A percentile compares a stretch with the other conserved stretches of the same genome.
phyloP scores from a whole-genome alignment of 1,284 basidiomycete species.

The Neolentinus lepideus region DNA sequence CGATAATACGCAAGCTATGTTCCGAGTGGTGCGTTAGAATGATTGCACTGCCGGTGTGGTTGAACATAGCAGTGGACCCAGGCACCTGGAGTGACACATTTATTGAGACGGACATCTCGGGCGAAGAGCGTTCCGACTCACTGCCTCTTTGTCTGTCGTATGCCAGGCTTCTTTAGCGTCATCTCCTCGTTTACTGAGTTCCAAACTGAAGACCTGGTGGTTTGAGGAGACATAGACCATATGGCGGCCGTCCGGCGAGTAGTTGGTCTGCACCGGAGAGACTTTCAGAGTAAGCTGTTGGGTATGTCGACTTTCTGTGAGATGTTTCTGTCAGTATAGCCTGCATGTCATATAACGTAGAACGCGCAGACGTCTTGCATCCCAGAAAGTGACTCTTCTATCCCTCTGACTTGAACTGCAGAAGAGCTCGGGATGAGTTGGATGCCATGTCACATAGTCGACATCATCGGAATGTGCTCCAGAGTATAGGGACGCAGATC shows the following conservation, averaged over 20 bases:
- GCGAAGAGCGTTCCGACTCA: constrained; percentile 13
- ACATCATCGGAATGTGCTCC: constrained; percentile 69
- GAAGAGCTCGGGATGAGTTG: constrained; percentile 73
- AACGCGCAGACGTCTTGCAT: constrained; percentile 60
- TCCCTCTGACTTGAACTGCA: constrained; percentile 73
- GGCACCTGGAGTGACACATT: constrained; percentile 23
- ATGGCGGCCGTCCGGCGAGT: constrained; percentile 62
- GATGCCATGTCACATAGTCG: constrained; percentile 75
- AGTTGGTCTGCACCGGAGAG: constrained; percentile 55
- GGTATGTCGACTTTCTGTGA: constrained; percentile 55
- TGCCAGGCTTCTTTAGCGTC: constrained; percentile 57
- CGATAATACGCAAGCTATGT: constrained; percentile 55
- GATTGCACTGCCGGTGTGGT: constrained; percentile 62
- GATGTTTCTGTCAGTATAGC: constrained; percentile 3
- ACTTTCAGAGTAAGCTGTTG: constrained; percentile 52
- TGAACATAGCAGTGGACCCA: constrained; percentile 62
- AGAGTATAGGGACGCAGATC: constrained; percentile 52
- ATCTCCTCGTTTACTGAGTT: constrained; percentile 43
- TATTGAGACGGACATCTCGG: not conserved
- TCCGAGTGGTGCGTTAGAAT: constrained; percentile 56
- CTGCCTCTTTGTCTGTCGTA: constrained; percentile 39
- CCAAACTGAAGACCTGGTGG: constrained; percentile 52
- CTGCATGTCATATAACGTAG: not conserved
- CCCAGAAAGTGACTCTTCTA: constrained; percentile 70
- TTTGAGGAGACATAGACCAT: constrained; percentile 55